Evolutionary conservation across 768 basidiomycete species (phyloP), one percentile per base, ranked within the genome.

Genomic region (Wakefieldia striispora): DNA sequence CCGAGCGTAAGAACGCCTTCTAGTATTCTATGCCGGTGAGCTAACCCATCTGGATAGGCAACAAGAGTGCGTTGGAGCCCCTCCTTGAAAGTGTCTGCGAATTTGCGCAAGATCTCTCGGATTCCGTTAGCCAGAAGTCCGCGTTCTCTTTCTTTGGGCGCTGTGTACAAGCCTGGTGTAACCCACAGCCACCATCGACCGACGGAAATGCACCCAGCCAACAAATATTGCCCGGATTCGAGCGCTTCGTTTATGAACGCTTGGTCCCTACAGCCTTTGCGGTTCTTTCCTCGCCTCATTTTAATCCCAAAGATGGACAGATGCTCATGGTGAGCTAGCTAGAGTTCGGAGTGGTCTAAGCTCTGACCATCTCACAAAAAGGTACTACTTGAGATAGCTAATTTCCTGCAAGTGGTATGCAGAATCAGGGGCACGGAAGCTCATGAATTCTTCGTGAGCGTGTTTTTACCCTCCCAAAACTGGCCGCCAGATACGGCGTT

Each of bases 371-470:
- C 6, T 36, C 12, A 23, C 16, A 59, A 27, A n/a, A 55, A 97
- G 94, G 87, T 95, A 45, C 73, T 97, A 19, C 82, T 89, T 56
- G 97, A 99, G 65, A 86, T 97, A 47, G 88, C 89, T 40, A 84
- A 81, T 59, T 78, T 98, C 40, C 72, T 97, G 35, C 91, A 97
- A 63, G 75, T 80, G 0, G 78, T 95, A 8, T 80, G 82, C 56
- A 84, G 82, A 63, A 84, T 82, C 12, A 75, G 97, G 54, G 90
- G 90, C 1, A 69, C 80, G 43, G 95, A 98, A 72, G 88, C 88
- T 0, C 81, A 87, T 64, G 80, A 86, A 45, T 95, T 86, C 68
- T 81, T 99, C 60, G 69, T 84, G 12, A 75, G 74, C 44, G 80
- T 84, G 24, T 92, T 91, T 70, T 79, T 99, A 17, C 95, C 97